phyloP scores from a whole-genome alignment of 1,284 basidiomycete species.

The Pyrrhoderma noxium region DNA sequence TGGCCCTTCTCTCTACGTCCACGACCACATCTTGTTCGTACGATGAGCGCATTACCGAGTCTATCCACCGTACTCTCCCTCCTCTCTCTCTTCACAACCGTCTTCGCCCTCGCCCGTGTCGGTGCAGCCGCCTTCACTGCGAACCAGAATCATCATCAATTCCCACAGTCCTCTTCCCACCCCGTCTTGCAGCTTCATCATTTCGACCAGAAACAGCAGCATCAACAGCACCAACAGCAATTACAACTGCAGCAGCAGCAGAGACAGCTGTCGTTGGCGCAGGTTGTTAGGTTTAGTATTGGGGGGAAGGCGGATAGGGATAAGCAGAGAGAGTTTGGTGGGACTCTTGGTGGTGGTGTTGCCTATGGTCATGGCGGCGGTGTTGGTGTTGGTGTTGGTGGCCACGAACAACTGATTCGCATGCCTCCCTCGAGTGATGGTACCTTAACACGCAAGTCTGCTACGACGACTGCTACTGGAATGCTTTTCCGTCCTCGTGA shows the following conservation, averaged over 20 bases:
- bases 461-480: too few relatives aligned
- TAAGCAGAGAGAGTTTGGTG: too few relatives aligned
- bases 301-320: neutral
- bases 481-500: constrained; percentile 16
- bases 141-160: constrained; percentile 6
- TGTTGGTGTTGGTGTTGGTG: constrained; percentile 11
- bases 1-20: too few relatives aligned
- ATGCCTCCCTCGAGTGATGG: constrained; percentile 26
- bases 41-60: constrained; percentile 20
- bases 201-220: neutral
- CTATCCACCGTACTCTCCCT: constrained; percentile 28
- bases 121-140: constrained; percentile 26
- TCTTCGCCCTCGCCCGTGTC: constrained; percentile 23
- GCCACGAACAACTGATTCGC: constrained; percentile 24
- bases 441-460: neutral
- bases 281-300: constrained; percentile 11
- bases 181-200: constrained; percentile 11
- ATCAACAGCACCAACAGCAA: neutral
- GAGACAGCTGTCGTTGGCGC: constrained; percentile 15
- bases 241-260: neutral
- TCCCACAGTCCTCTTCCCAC: constrained; percentile 22
- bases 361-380: too few relatives aligned
- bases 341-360: too few relatives aligned
- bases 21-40: too few relatives aligned
- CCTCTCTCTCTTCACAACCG: constrained; percentile 27